A percentile compares a stretch with the other conserved stretches of the same genome.
Conservation (phyloP, 1,284 basidiomycete species). For the Puccinia hordei region DNA sequence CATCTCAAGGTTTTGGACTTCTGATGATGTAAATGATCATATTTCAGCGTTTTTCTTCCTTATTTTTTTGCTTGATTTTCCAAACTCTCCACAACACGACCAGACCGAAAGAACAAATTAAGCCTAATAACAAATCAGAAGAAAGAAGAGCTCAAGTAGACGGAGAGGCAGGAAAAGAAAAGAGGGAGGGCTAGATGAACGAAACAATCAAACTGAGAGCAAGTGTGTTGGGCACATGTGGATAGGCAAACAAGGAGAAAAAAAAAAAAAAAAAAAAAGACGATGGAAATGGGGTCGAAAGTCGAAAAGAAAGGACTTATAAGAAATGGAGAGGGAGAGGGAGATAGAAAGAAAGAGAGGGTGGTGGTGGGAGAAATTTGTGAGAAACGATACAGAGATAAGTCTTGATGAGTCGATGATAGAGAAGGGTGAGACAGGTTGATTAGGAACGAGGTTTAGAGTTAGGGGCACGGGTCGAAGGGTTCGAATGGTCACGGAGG, state of each 20-base stretch:
- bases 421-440: background rate
- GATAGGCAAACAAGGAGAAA: background rate
- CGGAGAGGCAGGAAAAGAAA: too few relatives aligned
- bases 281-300: slow-evolving; percentile 3
- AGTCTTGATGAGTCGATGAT: background rate
- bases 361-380: background rate
- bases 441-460: background rate
- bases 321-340: background rate
- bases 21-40: too few relatives aligned
- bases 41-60: too few relatives aligned
- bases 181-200: too few relatives aligned
- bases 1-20: too few relatives aligned
- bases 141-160: too few relatives aligned
- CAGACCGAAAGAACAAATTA: too few relatives aligned
- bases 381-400: background rate
- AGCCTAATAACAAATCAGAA: too few relatives aligned
- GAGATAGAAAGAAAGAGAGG: background rate
- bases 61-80: too few relatives aligned
- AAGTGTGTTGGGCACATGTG: background rate
- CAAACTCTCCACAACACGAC: too few relatives aligned
- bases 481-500: slow-evolving; percentile 26
- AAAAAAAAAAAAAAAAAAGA: background rate
- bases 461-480: too few relatives aligned
- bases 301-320: slow-evolving; percentile 1
- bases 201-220: background rate